These are phyloP conservation scores for Boletellus ananas DNA, from an alignment of 768 basidiomycete genomes.

Conservation along the genomic window DNA sequence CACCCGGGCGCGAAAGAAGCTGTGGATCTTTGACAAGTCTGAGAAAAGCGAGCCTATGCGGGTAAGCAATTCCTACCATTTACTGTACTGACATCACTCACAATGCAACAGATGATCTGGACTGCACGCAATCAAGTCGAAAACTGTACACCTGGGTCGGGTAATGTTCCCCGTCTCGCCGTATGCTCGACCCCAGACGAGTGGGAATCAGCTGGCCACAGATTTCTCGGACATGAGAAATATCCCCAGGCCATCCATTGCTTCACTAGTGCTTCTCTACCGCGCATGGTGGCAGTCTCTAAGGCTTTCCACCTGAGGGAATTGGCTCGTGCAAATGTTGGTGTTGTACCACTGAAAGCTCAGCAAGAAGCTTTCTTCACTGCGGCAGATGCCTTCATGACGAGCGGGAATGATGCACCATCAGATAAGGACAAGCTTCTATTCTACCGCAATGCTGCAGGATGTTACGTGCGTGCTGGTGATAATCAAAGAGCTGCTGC, in stretches of 20 bases:
- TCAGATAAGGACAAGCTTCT: slow-evolving; percentile 25
- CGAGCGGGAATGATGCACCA: slow-evolving; percentile 35
- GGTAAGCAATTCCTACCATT: slow-evolving; percentile 28
- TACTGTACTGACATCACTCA: neutral
- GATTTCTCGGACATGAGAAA: slow-evolving; percentile 36
- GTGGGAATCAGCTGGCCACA: slow-evolving; percentile 40
- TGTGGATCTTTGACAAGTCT: slow-evolving; percentile 69
- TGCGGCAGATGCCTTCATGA: slow-evolving; percentile 50
- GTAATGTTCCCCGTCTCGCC: slow-evolving; percentile 50
- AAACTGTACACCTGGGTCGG: slow-evolving; percentile 44
- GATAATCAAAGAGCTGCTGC: slow-evolving; percentile 43
- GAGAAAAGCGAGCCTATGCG: slow-evolving; percentile 53
- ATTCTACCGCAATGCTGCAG: slow-evolving; percentile 43
- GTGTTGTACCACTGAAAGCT: slow-evolving; percentile 21
- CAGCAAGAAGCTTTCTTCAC: slow-evolving; percentile 36
- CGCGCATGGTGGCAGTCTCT: slow-evolving; percentile 43
- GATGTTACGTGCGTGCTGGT: slow-evolving; percentile 42
- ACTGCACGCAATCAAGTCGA: slow-evolving; percentile 41
- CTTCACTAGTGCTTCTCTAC: slow-evolving; percentile 45
- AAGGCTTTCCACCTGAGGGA: slow-evolving; percentile 54
- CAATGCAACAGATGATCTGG: slow-evolving; percentile 46
- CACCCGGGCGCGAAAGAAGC: slow-evolving; percentile 62
- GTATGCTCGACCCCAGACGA: slow-evolving; percentile 48
- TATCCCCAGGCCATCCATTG: slow-evolving; percentile 55
- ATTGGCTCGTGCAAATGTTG: slow-evolving; percentile 37